Evolutionary conservation across 352 stramenopile genomes (phyloP).

Genomic region (Globisporangium megalacanthum): DNA sequence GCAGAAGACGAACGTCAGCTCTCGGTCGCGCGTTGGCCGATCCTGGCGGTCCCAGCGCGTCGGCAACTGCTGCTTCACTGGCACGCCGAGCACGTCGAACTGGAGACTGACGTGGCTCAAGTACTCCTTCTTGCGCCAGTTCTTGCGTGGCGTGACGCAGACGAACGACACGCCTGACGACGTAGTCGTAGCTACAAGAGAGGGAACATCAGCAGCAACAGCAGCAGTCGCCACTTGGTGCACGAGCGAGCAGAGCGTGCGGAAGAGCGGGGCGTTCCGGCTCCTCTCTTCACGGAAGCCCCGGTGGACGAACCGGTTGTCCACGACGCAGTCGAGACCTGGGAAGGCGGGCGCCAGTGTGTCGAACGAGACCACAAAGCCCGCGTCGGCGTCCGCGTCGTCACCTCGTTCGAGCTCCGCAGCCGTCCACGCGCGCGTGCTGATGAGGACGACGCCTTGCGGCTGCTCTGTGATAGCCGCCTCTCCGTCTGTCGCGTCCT

Average conservation of each 20-base stretch:
- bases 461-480: neutral
- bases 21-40: slow-evolving; percentile 13
- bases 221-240: slow-evolving; percentile 23
- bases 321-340: slow-evolving; percentile 36
- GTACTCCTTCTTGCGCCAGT: slow-evolving; percentile 62
- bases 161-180: slow-evolving; percentile 25
- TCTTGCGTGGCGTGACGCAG: slow-evolving; percentile 49
- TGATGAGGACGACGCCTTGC: neutral
- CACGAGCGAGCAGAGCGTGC: slow-evolving; percentile 25
- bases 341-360: slow-evolving; percentile 12
- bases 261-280: slow-evolving; percentile 43
- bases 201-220: no score
- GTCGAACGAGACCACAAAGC: slow-evolving; percentile 6
- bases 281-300: slow-evolving; percentile 41
- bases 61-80: slow-evolving; percentile 8
- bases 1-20: slow-evolving; percentile 33
- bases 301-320: slow-evolving; percentile 39
- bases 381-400: slow-evolving; percentile 11
- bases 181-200: no score
- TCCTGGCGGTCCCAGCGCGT: slow-evolving; percentile 1
- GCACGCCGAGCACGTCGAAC: slow-evolving; percentile 26
- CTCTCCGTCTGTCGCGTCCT: no score
- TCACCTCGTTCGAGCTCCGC: neutral
- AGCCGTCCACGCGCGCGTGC: neutral
- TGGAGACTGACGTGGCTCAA: slow-evolving; percentile 28